Evolutionary conservation across 208 protist species (phyloP).

Genomic region (Wallacemonas sp.): DNA sequence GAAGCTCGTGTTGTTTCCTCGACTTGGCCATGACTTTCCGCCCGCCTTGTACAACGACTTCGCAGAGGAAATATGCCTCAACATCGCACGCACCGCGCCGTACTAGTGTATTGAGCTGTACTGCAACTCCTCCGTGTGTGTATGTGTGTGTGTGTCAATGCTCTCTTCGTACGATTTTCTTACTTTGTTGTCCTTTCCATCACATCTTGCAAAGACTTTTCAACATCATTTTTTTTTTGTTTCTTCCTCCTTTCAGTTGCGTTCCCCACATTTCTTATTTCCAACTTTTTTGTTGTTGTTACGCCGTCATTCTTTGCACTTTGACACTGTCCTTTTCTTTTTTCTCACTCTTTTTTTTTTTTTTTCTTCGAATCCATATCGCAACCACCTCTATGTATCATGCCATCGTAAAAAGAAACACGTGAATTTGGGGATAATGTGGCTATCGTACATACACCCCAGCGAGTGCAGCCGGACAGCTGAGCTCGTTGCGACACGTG

Average conservation of each 20-base stretch:
- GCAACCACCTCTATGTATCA: no score
- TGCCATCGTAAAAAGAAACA: no score
- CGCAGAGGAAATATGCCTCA: slow-evolving; percentile 52
- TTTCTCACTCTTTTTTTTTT: slow-evolving; percentile 10
- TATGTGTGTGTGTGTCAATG: no score
- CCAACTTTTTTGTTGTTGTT: background rate
- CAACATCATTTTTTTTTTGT: background rate
- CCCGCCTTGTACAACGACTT: slow-evolving; percentile 33
- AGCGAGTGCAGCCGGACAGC: no score
- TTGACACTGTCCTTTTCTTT: background rate
- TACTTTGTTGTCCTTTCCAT: no score
- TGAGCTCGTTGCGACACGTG: no score
- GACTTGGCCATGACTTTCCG: slow-evolving; percentile 62
- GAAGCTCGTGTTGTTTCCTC: slow-evolving; percentile 72
- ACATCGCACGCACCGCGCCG: slow-evolving; percentile 20
- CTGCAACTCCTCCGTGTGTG: no score
- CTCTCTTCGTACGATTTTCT: no score
- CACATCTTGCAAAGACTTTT: no score
- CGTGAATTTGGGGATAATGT: no score
- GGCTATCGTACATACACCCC: no score
- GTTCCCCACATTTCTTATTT: background rate
- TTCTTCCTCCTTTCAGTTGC: background rate
- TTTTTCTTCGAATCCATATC: background rate
- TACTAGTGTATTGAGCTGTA: background rate
- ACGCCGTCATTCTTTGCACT: background rate